Conservation (phyloP, 2,329 filamentous ascomycete genomes). For the Aspergillus ruber region DNA sequence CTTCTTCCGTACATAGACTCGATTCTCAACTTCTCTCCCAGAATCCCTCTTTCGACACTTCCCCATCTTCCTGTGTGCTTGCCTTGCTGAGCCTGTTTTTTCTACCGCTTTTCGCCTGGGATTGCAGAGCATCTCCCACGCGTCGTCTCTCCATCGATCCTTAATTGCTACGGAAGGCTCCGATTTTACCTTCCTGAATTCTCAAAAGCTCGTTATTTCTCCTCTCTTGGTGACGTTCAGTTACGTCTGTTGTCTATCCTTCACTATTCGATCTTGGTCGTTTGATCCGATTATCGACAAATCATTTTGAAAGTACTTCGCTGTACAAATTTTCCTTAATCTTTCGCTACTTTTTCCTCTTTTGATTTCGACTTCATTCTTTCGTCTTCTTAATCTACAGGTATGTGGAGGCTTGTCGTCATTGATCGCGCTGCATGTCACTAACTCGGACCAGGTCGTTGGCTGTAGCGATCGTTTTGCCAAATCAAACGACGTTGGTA, state of each 20-base stretch:
- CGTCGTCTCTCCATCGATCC: slow-evolving; percentile 4
- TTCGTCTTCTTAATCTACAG: slow-evolving; percentile 7
- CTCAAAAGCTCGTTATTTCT: slow-evolving; percentile 15
- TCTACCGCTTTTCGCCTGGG: slow-evolving; percentile 11
- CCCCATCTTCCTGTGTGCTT: slow-evolving; percentile 13
- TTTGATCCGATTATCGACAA: not conserved
- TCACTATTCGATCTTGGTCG: slow-evolving; percentile 3
- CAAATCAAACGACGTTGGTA: slow-evolving; percentile 4
- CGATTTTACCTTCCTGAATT: no score
- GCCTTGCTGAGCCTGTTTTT: slow-evolving; percentile 14
- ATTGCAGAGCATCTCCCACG: slow-evolving; percentile 34
- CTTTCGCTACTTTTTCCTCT: slow-evolving; percentile 8
- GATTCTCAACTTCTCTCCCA: not conserved
- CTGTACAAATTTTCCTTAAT: slow-evolving; percentile 14
- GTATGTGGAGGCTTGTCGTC: slow-evolving; percentile 6
- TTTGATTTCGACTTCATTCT: slow-evolving; percentile 4
- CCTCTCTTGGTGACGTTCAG: slow-evolving; percentile 13
- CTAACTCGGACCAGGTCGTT: slow-evolving; percentile 7
- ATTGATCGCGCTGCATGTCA: not conserved
- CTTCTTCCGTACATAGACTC: not conserved
- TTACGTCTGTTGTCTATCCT: slow-evolving; percentile 19
- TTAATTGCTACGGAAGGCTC: slow-evolving; percentile 3
- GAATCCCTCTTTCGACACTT: slow-evolving; percentile 4
- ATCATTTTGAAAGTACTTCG: slow-evolving; percentile 3
- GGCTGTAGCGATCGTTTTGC: slow-evolving; percentile 5